Conservation (phyloP, 108 stramenopile species). For the Mediolabrus comicus region DNA sequence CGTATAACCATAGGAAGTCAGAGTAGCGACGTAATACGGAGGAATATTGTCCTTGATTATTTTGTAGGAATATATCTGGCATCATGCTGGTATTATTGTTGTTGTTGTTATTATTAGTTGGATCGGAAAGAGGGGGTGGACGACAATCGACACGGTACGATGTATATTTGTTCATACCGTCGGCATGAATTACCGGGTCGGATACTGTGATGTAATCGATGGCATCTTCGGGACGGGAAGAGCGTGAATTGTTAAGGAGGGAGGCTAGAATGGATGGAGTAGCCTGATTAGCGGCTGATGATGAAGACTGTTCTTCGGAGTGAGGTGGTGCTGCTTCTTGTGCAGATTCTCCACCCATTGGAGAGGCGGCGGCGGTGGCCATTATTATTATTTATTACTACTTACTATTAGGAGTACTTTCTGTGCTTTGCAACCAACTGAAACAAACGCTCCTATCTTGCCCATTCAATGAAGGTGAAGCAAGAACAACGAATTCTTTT, state of each 20-base stretch:
- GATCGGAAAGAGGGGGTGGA: slow-evolving; percentile 33
- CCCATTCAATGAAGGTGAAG: no score
- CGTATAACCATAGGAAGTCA: slow-evolving; percentile 96
- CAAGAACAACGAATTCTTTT: no score
- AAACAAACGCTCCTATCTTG: no score
- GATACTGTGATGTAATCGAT: slow-evolving; percentile 60
- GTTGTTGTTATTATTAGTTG: slow-evolving; percentile 7
- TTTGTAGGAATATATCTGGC: slow-evolving; percentile 47
- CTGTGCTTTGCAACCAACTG: no score
- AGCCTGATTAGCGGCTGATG: not conserved
- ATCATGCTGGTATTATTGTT: not conserved
- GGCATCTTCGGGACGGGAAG: slow-evolving; percentile 29
- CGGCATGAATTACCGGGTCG: slow-evolving; percentile 87
- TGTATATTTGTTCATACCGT: slow-evolving; percentile 90
- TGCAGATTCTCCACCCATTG: not conserved
- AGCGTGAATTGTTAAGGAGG: not conserved
- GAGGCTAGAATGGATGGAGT: not conserved
- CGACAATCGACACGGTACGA: slow-evolving; percentile 88
- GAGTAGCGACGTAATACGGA: slow-evolving; percentile 92
- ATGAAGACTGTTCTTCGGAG: not conserved
- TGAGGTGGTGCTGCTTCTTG: no score
- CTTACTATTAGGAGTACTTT: not conserved
- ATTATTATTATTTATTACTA: not conserved
- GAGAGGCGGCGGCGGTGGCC: no score
- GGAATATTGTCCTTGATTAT: slow-evolving; percentile 47